phyloP scores from a whole-genome alignment of 345 rosid genomes.

The Lagerstroemia speciosa region DNA sequence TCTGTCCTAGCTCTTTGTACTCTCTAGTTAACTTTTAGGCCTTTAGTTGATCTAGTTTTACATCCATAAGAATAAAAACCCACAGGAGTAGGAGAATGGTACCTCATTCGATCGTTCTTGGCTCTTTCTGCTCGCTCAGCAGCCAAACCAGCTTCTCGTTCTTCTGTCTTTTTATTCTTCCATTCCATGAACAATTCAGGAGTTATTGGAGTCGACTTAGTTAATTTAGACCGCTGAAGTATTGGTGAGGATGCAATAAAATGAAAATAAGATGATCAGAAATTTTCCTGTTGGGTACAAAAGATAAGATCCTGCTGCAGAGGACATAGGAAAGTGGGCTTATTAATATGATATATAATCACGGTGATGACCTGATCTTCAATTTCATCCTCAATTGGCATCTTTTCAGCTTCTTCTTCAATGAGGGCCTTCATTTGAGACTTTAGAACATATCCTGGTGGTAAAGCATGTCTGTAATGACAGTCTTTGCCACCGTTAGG shows the following conservation, averaged over 20 bases:
- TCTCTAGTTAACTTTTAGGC: not conserved
- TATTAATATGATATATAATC: not conserved
- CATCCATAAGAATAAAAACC: not conserved
- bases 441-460: conserved; percentile 82
- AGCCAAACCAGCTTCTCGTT: conserved; percentile 77
- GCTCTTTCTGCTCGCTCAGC: conserved; percentile 85
- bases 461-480: conserved; percentile 96
- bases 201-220: conserved; percentile 69
- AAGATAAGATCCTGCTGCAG: not conserved
- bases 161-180: conserved; percentile 77
- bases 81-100: not conserved
- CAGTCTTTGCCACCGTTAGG: conserved; percentile 82
- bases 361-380: conserved; percentile 61
- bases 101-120: conserved; percentile 99
- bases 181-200: conserved; percentile 83
- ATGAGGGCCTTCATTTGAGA: conserved; percentile 97
- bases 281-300: not conserved
- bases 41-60: not conserved
- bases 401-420: conserved; percentile 75
- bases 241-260: not conserved
- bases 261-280: not conserved
- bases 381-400: conserved; percentile 81
- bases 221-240: conserved; percentile 66
- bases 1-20: too few relatives aligned
- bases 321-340: not conserved